Base-by-base conservation (phyloP, 2,329 filamentous ascomycete species). In the Clarireedia sp. region DNA sequence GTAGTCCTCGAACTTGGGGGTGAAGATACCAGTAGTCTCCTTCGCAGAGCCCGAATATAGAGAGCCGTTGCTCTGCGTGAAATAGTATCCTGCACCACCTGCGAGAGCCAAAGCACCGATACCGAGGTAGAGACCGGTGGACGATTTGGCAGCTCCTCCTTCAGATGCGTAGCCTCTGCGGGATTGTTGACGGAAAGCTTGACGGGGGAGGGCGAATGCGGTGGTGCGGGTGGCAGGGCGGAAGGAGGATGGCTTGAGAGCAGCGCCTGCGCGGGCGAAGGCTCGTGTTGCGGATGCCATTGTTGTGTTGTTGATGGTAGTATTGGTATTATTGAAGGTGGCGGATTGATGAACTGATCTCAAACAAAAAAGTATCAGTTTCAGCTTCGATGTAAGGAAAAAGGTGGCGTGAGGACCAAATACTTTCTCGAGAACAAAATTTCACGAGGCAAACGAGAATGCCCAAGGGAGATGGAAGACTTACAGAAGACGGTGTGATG, bases 1-100 rank as follows among this genome's bases (percentile, higher is more conserved):
- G 78, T 96, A 97, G 74, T 99, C 90, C 66, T 86, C 85, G 74
- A 87, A 83, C 68, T 81, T 87, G 59, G 90, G 89, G 51, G 76
- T 81, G 75, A 92, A 86, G 64, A 81, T 70, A 66, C 70, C 68
- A 62, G 77, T 74, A 63, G 73, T 73, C 57, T 75, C 69, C 50
- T 72, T 63, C 8, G 68, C 69, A 16, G 71, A 72, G 57, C 66
- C 67, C 38, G 62, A 61, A 38, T 67, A 59, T 17, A 68, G 47
- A 26, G 62, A 62, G 23, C 73, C 71, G 55, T 74, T 75, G 65
- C 78, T 77, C 70, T 81, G 76, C 64, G 75, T 84, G 72, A 80
- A 83, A 70, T 80, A 86, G 71, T 79, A 87, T 57, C 79, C 84
- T 62, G 79, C 85, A 65, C 79, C 87, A 67, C 78, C 81, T 52